Evolutionary conservation across 2,329 filamentous ascomycete species (phyloP).

Genomic region (Zymoseptoria ardabiliae): DNA sequence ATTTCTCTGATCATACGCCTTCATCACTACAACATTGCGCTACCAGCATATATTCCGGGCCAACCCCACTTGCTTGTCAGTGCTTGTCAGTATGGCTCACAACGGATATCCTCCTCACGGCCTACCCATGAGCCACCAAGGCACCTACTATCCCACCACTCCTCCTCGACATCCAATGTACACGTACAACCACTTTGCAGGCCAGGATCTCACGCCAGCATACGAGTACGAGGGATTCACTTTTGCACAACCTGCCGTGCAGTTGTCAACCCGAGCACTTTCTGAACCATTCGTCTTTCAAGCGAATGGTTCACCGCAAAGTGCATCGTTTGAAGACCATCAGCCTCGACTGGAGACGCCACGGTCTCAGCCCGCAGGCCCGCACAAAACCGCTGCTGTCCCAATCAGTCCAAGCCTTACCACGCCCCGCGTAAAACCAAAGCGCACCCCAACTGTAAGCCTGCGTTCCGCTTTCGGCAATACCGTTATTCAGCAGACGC

Average conservation of each 20-base stretch:
- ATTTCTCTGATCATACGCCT: neutral
- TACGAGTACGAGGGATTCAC: neutral
- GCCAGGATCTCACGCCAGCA: neutral
- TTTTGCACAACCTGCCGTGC: neutral
- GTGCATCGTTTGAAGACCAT: neutral
- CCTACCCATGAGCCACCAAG: neutral
- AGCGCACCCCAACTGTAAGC: conserved; percentile 18
- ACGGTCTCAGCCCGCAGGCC: neutral
- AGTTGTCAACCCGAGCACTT: neutral
- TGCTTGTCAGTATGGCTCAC: neutral
- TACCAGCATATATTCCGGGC: neutral
- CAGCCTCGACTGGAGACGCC: neutral
- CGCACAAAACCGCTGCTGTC: conserved; percentile 6
- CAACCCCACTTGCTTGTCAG: neutral
- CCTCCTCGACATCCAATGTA: neutral
- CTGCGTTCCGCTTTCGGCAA: neutral
- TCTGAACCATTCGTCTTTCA: conserved; percentile 1
- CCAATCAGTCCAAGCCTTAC: conserved; percentile 16
- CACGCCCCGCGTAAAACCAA: conserved; percentile 17
- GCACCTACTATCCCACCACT: neutral
- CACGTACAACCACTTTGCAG: neutral
- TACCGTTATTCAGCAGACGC: neutral
- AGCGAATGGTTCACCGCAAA: neutral
- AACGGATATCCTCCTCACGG: neutral
- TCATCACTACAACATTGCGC: neutral